A percentile compares a stretch with the other conserved stretches of the same genome.
phyloP scores from a whole-genome alignment of 2,329 filamentous ascomycete species.

The Penicillium janthinellum region DNA sequence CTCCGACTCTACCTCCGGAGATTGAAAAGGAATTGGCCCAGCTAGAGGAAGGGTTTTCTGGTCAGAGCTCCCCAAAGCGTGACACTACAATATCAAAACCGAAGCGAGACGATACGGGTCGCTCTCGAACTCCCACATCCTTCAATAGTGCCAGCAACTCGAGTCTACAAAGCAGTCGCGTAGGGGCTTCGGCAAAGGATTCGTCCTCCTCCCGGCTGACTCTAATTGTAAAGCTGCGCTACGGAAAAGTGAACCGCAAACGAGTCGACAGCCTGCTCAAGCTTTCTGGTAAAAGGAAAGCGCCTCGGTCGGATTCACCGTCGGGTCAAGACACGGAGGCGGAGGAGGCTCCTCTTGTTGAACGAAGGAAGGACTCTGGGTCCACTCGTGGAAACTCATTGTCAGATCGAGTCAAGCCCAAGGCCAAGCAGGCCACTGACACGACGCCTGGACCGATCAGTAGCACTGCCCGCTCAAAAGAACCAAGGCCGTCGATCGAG shows the following conservation, averaged over 20 bases:
- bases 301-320: constrained; percentile 27
- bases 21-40: constrained; percentile 56
- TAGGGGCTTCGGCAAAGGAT: constrained; percentile 12
- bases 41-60: constrained; percentile 39
- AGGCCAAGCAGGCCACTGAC: constrained; percentile 27
- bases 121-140: constrained; percentile 5
- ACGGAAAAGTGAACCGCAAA: constrained; percentile 52
- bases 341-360: constrained; percentile 22
- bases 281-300: constrained; percentile 44
- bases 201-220: constrained; percentile 24
- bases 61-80: constrained; percentile 25
- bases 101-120: constrained; percentile 10
- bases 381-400: constrained; percentile 9
- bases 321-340: constrained; percentile 25
- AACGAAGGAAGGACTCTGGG: constrained; percentile 20
- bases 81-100: constrained; percentile 22
- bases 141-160: constrained; percentile 12
- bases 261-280: constrained; percentile 51
- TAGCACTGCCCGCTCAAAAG: constrained; percentile 39
- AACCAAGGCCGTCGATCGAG: constrained; percentile 33
- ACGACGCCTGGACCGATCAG: constrained; percentile 25
- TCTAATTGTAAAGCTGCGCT: constrained; percentile 54
- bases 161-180: constrained; percentile 10
- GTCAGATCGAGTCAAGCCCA: constrained; percentile 20
- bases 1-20: constrained; percentile 58